A percentile compares a stretch with the other conserved stretches of the same genome.
phyloP scores from a whole-genome alignment of 225 moss, liverwort and hornwort species.

The Polytrichum formosum region DNA sequence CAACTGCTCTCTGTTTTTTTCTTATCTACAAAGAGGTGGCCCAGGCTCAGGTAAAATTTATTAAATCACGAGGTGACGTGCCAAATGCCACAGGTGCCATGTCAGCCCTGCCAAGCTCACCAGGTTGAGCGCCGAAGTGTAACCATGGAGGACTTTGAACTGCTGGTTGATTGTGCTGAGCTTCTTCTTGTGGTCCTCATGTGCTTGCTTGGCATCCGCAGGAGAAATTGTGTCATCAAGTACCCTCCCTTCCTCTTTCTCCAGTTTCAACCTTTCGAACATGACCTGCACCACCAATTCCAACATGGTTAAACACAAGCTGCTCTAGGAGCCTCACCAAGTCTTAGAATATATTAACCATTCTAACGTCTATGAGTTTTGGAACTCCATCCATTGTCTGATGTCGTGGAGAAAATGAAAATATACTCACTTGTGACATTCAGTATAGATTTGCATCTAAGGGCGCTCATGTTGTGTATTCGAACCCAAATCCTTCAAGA shows the following conservation, averaged over 20 bases:
- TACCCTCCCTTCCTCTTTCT: constrained; percentile 80
- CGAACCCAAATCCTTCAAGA: no score
- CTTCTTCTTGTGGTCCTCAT: constrained; percentile 35
- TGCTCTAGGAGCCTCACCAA: no score
- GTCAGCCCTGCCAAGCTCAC: constrained; percentile 68
- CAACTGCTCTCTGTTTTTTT: no score
- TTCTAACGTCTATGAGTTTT: no score
- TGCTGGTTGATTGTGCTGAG: constrained; percentile 28
- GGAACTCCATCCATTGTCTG: no score
- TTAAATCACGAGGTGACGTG: constrained; percentile 52
- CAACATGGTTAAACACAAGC: background rate
- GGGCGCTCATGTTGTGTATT: no score
- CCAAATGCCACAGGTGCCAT: constrained; percentile 76
- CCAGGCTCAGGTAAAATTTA: no score
- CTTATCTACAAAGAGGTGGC: background rate
- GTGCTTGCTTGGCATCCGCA: constrained; percentile 26
- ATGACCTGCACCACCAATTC: constrained; percentile 45
- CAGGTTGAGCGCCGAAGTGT: constrained; percentile 66
- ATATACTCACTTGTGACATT: no score
- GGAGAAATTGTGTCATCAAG: constrained; percentile 26
- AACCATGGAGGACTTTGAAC: constrained; percentile 54
- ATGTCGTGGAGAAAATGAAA: no score
- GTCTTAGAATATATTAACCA: no score
- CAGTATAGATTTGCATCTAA: no score
- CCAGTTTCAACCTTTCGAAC: constrained; percentile 82